These are phyloP conservation scores for Pythium grandisporangium DNA, from an alignment of 352 stramenopile species.

Conservation along the genomic window DNA sequence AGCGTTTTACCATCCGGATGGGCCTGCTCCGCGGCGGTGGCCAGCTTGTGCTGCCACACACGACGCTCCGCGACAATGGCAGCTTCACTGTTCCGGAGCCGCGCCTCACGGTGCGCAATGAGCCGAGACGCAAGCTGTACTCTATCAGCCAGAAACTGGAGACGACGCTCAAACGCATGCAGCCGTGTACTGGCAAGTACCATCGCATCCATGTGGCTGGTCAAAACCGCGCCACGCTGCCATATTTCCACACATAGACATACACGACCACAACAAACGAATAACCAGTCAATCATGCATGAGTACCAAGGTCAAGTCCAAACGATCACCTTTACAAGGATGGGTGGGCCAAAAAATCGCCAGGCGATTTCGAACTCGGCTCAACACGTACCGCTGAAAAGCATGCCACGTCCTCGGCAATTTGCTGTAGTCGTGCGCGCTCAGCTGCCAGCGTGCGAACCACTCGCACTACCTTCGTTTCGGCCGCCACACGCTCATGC, in stretches of 20 bases:
- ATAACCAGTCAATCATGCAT: neutral
- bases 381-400: conserved; percentile 31
- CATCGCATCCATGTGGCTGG: conserved; percentile 37
- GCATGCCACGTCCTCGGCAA: conserved; percentile 29
- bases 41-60: conserved; percentile 10
- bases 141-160: conserved; percentile 27
- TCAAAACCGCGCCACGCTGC: conserved; percentile 29
- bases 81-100: conserved; percentile 57
- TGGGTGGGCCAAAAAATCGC: too few relatives aligned
- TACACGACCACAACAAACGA: neutral
- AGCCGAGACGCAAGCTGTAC: conserved; percentile 28
- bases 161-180: conserved; percentile 24
- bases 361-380: too few relatives aligned
- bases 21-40: neutral
- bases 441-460: conserved; percentile 40
- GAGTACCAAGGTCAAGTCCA: too few relatives aligned
- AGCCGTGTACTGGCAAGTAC: conserved; percentile 17
- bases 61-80: conserved; percentile 33
- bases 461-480: conserved; percentile 32
- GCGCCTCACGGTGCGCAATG: conserved; percentile 37
- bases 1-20: neutral
- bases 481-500: conserved; percentile 13
- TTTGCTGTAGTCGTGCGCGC: conserved; percentile 28
- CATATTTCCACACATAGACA: conserved; percentile 7
- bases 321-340: too few relatives aligned